phyloP scores from a whole-genome alignment of 139 green algal species.

The Mesostigma viride region DNA sequence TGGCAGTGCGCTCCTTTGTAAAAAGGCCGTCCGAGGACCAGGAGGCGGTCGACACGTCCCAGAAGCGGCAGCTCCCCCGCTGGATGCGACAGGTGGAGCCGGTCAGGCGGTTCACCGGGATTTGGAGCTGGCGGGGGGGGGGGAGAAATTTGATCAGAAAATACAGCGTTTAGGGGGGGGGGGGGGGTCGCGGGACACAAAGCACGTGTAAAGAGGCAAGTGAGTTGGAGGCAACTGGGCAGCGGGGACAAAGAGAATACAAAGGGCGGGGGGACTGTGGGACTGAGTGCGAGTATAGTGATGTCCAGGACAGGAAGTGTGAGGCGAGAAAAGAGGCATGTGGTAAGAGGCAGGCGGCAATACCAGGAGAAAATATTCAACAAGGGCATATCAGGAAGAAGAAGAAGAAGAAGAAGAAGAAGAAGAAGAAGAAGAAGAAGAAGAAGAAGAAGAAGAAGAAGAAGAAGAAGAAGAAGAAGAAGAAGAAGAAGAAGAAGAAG shows the following conservation, averaged over 20 bases:
- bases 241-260: no score
- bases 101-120: no score
- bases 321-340: conserved; percentile 12
- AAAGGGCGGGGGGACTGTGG: no score
- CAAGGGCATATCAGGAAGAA: background rate
- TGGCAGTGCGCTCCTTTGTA: conserved; percentile 8
- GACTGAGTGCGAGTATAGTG: no score
- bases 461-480: background rate
- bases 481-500: background rate
- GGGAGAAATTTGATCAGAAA: no score
- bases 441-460: background rate
- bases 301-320: no score
- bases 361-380: background rate
- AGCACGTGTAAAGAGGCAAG: no score
- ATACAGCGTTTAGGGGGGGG: no score
- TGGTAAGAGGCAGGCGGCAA: conserved; percentile 5
- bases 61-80: conserved; percentile 18
- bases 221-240: no score
- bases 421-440: background rate
- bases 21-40: conserved; percentile 23
- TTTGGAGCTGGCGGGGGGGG: no score
- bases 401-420: conserved; percentile 8
- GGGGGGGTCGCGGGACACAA: no score
- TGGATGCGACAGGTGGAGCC: conserved; percentile 16
- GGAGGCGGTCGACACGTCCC: background rate